A percentile compares a stretch with the other conserved stretches of the same genome.
phyloP scores from a whole-genome alignment of 805 yeast genomes.

The Barnettozyma siamensis region DNA sequence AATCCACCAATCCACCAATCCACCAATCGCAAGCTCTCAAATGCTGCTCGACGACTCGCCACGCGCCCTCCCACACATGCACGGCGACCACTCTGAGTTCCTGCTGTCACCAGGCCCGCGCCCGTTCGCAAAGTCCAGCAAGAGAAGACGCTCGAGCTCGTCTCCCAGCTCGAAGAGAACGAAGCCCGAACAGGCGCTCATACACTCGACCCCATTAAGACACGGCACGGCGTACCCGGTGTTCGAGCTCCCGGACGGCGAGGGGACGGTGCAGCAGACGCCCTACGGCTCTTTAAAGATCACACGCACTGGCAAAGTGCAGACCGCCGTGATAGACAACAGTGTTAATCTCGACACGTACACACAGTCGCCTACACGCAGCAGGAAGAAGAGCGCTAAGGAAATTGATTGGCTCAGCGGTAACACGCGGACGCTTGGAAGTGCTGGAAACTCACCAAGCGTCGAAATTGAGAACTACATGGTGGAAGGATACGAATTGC shows the following conservation, averaged over 20 bases:
- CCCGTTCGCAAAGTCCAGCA: constrained; percentile 20
- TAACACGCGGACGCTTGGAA: too few species aligned
- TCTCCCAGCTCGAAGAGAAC: constrained; percentile 28
- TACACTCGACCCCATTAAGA: constrained; percentile 1
- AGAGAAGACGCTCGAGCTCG: constrained; percentile 33
- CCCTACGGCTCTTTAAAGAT: constrained; percentile 23
- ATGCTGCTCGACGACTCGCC: too few species aligned
- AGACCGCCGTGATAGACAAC: constrained; percentile 18
- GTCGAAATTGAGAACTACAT: constrained; percentile 23
- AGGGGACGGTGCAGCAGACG: constrained; percentile 20
- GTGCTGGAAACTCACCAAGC: constrained; percentile 15
- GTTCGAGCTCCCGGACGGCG: constrained; percentile 20
- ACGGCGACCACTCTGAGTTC: neutral
- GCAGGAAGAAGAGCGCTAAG: too few species aligned
- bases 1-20: too few species aligned
- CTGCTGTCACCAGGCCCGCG: neutral
- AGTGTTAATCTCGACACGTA: constrained; percentile 11
- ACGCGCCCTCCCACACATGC: too few species aligned
- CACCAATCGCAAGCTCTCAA: too few species aligned
- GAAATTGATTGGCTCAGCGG: too few species aligned
- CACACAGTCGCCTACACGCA: neutral
- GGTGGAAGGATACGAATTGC: constrained; percentile 23
- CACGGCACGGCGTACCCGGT: constrained; percentile 17
- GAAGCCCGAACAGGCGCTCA: constrained; percentile 10
- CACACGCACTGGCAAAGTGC: constrained; percentile 15